Percentiles rank a stretch among this genome's conserved stretches.
phyloP scores from a whole-genome alignment of 495 filamentous ascomycete genomes.

The Neurospora africana region DNA sequence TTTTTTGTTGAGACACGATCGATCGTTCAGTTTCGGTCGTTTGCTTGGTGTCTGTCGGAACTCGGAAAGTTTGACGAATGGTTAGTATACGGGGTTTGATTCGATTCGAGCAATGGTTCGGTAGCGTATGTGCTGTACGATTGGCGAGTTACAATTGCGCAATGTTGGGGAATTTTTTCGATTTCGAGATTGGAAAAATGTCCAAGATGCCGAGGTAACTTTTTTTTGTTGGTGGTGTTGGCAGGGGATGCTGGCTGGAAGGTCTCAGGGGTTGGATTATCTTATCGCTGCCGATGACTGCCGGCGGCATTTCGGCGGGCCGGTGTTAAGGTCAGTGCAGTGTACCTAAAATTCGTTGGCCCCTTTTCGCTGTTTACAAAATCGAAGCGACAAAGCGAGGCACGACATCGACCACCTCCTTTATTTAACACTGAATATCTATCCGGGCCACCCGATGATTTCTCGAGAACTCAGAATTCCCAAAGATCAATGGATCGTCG shows the following conservation, averaged over 20 bases:
- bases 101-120: neutral
- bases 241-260: neutral
- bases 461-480: neutral
- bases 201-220: neutral
- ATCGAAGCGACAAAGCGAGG: neutral
- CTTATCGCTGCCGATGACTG: neutral
- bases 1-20: neutral
- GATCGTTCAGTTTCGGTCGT: neutral
- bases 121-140: neutral
- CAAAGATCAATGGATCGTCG: neutral
- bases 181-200: neutral
- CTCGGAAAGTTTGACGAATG: neutral
- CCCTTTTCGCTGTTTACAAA: neutral
- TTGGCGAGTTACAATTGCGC: too few species aligned
- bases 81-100: neutral
- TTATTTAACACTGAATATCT: neutral
- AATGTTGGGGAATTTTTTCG: too few species aligned
- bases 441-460: neutral
- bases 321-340: neutral
- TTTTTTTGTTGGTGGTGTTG: neutral
- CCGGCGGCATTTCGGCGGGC: neutral
- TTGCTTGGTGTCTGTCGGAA: neutral
- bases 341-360: neutral
- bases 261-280: neutral
- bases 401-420: neutral